Evolutionary conservation across 1,284 basidiomycete genomes (phyloP), one percentile per base, ranked within the genome.

Genomic region (Malassezia japonica): DNA sequence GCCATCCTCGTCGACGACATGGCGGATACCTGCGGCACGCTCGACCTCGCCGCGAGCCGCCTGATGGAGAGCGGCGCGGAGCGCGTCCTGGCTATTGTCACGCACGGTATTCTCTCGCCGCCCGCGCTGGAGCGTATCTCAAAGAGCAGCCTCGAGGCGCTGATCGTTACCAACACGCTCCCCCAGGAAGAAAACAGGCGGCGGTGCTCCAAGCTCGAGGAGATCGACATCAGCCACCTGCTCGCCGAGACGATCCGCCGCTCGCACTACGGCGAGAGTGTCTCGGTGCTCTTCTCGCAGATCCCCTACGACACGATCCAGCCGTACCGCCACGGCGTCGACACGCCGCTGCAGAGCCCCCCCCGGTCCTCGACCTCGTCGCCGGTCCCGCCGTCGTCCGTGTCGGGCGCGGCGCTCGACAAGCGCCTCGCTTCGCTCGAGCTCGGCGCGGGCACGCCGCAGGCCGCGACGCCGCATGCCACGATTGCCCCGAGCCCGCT

Each of bases 1-100:
- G 94, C 92, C 50, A 88, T 99, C 58, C 79, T 99, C n/a, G 91
- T 98, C 45, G 94, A 98, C 79, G 94, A 99, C 77, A 99, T 99
- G 94, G 74, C 94, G 45, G 94, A 99, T 75, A 98, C 94, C 35
- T 99, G 94, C 72, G 94, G 94, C 36, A 99, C 94, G 51, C 80
- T 99, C 48, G 90, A 88, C 63, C 79, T 95, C 33, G 94, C 94
- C 1, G 86, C 94, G 3, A 78, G 82, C 59, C 87, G 92, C 65
- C 80, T 99, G 36, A 77, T 85, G 39, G 89, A 96, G 70, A 87
- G 88, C 8, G 94, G 94, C 2, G 92, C 90, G 10, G 75, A 78
- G 38, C 82, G 83, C 72, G 86, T 94, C 50, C 84, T 84, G 69
- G 94, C 87, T 55, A 83, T 98, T 70, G 94, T 96, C 54, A 99